phyloP scores from a whole-genome alignment of 2,329 filamentous ascomycete species.

The Fusarium sp. region DNA sequence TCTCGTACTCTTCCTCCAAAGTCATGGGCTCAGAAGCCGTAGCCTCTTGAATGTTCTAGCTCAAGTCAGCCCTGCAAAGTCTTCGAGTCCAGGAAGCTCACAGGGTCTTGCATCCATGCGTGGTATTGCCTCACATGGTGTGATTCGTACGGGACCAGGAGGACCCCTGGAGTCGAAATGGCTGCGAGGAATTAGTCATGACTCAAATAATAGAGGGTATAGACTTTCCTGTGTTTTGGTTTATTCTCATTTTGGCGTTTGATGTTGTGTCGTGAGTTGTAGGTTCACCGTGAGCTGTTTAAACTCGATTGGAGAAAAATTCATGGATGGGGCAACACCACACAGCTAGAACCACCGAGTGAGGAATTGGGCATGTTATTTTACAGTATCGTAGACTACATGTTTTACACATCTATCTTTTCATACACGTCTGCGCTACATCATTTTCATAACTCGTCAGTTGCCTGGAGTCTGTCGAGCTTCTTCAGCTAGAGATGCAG shows the following conservation, averaged over 20 bases:
- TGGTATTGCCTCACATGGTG: conserved; percentile 89
- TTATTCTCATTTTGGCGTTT: conserved; percentile 55
- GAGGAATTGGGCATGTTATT: neutral
- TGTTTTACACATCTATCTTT: conserved; percentile 22
- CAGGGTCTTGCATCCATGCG: conserved; percentile 89
- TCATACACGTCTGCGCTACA: neutral
- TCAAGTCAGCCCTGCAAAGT: neutral
- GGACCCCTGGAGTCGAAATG: conserved; percentile 71
- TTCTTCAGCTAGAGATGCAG: conserved; percentile 45
- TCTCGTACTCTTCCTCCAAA: conserved; percentile 85
- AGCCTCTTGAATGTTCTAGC: conserved; percentile 78
- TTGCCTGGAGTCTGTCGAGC: conserved; percentile 32
- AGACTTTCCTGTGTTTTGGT: conserved; percentile 56
- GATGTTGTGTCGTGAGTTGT: conserved; percentile 19
- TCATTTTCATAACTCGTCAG: conserved; percentile 17
- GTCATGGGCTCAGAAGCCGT: conserved; percentile 90
- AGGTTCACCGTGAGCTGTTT: conserved; percentile 6
- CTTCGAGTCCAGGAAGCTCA: conserved; percentile 43
- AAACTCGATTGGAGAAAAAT: conserved; percentile 27
- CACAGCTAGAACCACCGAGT: neutral
- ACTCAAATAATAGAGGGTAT: accelerated
- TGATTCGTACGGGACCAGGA: conserved; percentile 86
- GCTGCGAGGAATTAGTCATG: conserved; percentile 58
- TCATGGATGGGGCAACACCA: conserved; percentile 5
- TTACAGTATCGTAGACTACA: conserved; percentile 27